A percentile compares a stretch with the other conserved stretches of the same genome.
phyloP scores from a whole-genome alignment of 192 early-diverging fungal genomes.

The Entomortierella parvispora region DNA sequence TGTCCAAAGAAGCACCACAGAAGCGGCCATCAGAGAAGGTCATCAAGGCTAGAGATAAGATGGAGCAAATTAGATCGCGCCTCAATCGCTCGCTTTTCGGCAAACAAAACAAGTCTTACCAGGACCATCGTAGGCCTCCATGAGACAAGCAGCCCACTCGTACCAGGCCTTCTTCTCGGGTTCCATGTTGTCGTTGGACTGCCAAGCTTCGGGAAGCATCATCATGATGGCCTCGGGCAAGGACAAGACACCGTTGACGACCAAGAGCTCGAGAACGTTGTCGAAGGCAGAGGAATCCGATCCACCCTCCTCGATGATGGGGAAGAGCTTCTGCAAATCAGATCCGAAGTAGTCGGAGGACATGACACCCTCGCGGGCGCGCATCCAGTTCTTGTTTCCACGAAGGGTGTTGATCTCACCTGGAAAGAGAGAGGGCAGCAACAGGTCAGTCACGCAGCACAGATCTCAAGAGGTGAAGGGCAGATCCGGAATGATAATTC shows the following conservation, averaged over 20 bases:
- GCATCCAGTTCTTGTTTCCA: constrained; percentile 99
- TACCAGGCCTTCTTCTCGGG: constrained; percentile 93
- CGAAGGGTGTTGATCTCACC: constrained; percentile 99
- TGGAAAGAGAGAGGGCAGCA: constrained; percentile 21
- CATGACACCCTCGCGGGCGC: constrained; percentile 96
- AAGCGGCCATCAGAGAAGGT: constrained; percentile 98
- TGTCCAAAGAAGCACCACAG: constrained; percentile 97
- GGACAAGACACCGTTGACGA: constrained; percentile 89
- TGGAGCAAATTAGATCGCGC: too few species aligned
- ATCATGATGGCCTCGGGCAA: constrained; percentile 98
- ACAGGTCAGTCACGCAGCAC: background rate
- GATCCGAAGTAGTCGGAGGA: constrained; percentile 80
- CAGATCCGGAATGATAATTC: background rate
- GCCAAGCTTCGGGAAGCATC: constrained; percentile 99
- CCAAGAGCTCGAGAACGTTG: constrained; percentile 95
- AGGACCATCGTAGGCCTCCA: constrained; percentile 99
- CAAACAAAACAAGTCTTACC: constrained; percentile 48
- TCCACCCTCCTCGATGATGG: constrained; percentile 95
- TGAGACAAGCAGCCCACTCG: constrained; percentile 96
- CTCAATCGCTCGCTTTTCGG: too few species aligned
- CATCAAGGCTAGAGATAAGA: constrained; percentile 70
- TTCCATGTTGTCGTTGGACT: constrained; percentile 87
- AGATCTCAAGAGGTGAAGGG: background rate
- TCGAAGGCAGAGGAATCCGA: constrained; percentile 98
- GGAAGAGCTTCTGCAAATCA: constrained; percentile 85